Evolutionary conservation across 2,329 filamentous ascomycete genomes (phyloP), one percentile per base, ranked within the genome.

Genomic region (Beauveria scarabaeidicola): DNA sequence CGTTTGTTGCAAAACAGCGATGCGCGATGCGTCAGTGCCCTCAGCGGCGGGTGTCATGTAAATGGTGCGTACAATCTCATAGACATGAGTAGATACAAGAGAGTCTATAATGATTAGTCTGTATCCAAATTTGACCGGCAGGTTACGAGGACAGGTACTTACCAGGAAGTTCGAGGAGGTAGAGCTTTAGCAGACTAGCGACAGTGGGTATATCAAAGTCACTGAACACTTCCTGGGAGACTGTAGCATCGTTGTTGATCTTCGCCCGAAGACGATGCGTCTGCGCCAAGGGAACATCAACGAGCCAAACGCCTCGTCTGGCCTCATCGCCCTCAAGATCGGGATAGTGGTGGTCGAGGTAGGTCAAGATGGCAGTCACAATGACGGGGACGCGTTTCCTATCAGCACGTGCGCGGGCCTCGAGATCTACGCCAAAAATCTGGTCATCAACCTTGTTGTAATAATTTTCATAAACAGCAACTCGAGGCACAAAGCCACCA

Each of bases 401-500:
- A 73, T 99, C 94, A 55, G 91, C 92, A 65, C 93, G 83, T 50
- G 94, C 94, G 65, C 94, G 83, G 41, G 93, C 91, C 75, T 99
- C 94, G n/a, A 99, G 84, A 69, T 99, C 95, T 59, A 99, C 91
- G 65, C 95, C 94, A 70, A 97, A 99, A 0, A 91, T 96, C 80
- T 97, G 92, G 70, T 97, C 92, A 72, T 97, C 94, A 25, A 97
- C 91, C 65, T 90, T 91, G 74, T 97, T 97, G 78, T 99, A 99
- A 76, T 99, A 99, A 73, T 97, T 99, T 76, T 99, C 94, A 74
- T 99, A 99, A 3, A 91, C 88, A 51, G 91, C 86, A 29, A 97
- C 93, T 68, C 85, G 92, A 9, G 94, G 94, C 55, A 91, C 84
- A 71, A 96, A 99, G 65, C 87, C 90, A 63, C 94, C 94, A 7